Percentiles rank a stretch among this genome's conserved stretches.
phyloP scores from a whole-genome alignment of 495 filamentous ascomycete species.

The Lepidopterella palustris region DNA sequence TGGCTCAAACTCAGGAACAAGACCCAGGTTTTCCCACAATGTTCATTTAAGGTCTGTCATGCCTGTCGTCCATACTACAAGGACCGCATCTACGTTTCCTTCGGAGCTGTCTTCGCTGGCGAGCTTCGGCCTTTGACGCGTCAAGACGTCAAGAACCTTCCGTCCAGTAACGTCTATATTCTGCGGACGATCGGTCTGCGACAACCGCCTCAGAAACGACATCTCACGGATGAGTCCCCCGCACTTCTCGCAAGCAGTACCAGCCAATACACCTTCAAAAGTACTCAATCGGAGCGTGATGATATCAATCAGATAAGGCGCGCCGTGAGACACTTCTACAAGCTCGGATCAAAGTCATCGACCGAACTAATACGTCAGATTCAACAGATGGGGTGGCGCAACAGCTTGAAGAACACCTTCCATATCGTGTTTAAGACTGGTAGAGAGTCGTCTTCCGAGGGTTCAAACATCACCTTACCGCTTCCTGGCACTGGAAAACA shows the following conservation, averaged over 20 bases:
- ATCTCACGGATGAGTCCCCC: neutral
- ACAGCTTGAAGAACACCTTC: constrained; percentile 17
- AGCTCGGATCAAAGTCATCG: constrained; percentile 8
- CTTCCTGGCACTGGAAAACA: constrained; percentile 14
- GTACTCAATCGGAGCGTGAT: constrained; percentile 16
- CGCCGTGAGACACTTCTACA: constrained; percentile 19
- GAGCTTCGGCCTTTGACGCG: constrained; percentile 25
- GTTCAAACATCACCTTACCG: constrained; percentile 24
- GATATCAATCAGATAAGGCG: constrained; percentile 1
- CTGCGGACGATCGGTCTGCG: constrained; percentile 27
- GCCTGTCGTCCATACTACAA: constrained; percentile 35
- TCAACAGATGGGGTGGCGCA: neutral
- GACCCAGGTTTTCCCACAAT: constrained; percentile 6
- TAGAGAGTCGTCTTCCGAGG: constrained; percentile 4
- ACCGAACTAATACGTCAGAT: constrained; percentile 3
- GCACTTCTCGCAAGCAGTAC: neutral
- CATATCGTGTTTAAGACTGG: constrained; percentile 11
- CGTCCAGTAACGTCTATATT: constrained; percentile 17
- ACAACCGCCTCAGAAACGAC: constrained; percentile 2
- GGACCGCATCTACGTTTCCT: constrained; percentile 37
- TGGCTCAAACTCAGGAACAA: neutral
- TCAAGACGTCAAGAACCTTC: constrained; percentile 25
- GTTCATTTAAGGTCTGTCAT: constrained; percentile 33
- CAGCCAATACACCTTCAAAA: constrained; percentile 19
- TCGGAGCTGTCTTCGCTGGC: constrained; percentile 28